Conservation (phyloP, 192 early-diverging fungal species). For the Entomortierella chlamydospora region DNA sequence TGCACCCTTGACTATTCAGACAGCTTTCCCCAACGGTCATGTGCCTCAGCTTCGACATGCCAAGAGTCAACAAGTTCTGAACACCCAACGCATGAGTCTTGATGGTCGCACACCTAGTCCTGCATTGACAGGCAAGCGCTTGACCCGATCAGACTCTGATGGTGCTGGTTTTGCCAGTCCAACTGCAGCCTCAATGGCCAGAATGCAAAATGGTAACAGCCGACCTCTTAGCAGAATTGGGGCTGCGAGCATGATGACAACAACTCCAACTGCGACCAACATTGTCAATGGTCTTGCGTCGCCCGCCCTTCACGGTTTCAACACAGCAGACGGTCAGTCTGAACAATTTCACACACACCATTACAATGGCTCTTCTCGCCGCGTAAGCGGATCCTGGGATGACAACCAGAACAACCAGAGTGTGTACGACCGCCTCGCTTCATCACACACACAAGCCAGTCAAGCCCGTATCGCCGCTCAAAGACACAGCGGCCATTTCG, state of each 20-base stretch:
- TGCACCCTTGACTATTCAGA: constrained; percentile 45
- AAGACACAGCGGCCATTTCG: not conserved
- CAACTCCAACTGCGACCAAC: constrained; percentile 37
- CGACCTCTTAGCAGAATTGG: constrained; percentile 42
- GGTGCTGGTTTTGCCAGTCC: constrained; percentile 16
- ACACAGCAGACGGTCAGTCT: not conserved
- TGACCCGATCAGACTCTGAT: constrained; percentile 31
- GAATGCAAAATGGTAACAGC: constrained; percentile 11
- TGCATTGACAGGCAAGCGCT: constrained; percentile 21
- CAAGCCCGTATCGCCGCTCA: constrained; percentile 39
- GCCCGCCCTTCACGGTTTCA: not conserved
- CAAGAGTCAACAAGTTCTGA: constrained; percentile 51
- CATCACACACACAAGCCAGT: constrained; percentile 43
- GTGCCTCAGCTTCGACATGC: constrained; percentile 41
- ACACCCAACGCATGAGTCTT: constrained; percentile 35
- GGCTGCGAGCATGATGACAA: constrained; percentile 20
- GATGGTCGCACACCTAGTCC: constrained; percentile 44
- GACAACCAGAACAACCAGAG: constrained; percentile 49
- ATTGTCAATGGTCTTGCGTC: constrained; percentile 41
- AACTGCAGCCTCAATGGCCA: not conserved
- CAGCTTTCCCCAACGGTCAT: constrained; percentile 35
- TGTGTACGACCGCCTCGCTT: constrained; percentile 49
- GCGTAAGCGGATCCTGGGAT: constrained; percentile 48
- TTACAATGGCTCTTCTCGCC: constrained; percentile 39
- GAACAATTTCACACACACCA: constrained; percentile 37